Conservation (phyloP, 345 rosid species). For the Lagerstroemia speciosa region DNA sequence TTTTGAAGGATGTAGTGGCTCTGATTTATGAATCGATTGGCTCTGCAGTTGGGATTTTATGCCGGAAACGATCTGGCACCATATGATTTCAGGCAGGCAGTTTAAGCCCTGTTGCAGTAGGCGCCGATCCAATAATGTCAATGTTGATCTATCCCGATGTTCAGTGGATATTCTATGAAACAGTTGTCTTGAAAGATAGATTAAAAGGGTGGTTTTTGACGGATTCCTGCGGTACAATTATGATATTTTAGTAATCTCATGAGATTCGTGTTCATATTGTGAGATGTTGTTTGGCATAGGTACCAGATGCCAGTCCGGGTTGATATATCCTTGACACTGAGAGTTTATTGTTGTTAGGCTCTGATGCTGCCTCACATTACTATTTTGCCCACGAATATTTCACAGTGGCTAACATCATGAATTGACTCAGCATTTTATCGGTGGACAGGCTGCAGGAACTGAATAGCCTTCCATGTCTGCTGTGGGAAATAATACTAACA, state of each 20-base stretch:
- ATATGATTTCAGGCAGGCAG: background rate
- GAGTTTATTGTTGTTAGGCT: background rate
- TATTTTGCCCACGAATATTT: background rate
- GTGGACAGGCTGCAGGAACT: constrained; percentile 13
- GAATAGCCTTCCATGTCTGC: constrained; percentile 44
- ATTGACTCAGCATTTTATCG: background rate
- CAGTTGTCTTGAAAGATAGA: background rate
- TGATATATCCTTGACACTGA: background rate
- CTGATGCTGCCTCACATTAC: background rate
- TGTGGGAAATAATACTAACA: constrained; percentile 53
- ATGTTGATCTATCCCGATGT: background rate
- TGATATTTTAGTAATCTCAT: background rate
- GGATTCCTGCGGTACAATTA: background rate
- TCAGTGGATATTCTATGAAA: background rate
- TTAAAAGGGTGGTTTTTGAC: background rate
- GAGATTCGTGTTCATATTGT: background rate
- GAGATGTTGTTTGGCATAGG: no score
- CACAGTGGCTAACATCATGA: background rate
- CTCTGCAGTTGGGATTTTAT: background rate
- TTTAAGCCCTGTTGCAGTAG: background rate
- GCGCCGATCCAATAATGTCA: background rate
- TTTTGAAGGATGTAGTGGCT: background rate
- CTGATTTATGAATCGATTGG: background rate
- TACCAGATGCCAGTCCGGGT: no score
- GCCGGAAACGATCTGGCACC: background rate